Conservation (phyloP, 75 land plant species). For the Pinus albicaulis region DNA sequence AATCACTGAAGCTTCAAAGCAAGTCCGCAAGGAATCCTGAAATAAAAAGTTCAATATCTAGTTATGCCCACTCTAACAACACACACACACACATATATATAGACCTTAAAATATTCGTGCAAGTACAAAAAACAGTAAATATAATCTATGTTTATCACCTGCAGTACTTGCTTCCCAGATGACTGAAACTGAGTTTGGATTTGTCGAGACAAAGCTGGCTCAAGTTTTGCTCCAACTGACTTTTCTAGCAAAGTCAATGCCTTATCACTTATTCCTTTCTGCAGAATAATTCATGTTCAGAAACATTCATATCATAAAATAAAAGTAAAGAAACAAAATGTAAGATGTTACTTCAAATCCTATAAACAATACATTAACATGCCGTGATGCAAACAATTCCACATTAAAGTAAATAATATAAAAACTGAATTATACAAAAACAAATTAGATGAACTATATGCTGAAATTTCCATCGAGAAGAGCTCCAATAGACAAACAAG, state of each 20-base stretch:
- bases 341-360: background rate
- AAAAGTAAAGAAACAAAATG: background rate
- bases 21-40: conserved; percentile 79
- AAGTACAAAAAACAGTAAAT: background rate
- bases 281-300: conserved; percentile 12
- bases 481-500: background rate
- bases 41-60: background rate
- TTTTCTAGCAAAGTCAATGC: conserved; percentile 78
- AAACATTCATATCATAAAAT: background rate
- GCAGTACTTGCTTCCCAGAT: conserved; percentile 80
- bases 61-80: background rate
- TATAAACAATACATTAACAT: background rate
- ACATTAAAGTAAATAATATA: background rate
- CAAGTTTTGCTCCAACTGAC: conserved; percentile 71
- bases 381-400: background rate
- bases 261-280: conserved; percentile 93
- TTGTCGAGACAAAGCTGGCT: conserved; percentile 70
- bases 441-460: background rate
- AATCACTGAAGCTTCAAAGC: conserved; percentile 71
- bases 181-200: conserved; percentile 87
- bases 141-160: conserved; percentile 42
- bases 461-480: background rate
- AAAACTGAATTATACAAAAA: background rate
- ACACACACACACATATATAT: background rate
- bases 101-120: background rate